Base-by-base conservation (phyloP, 1,284 basidiomycete species). In the Boletellus dicymbophilus region DNA sequence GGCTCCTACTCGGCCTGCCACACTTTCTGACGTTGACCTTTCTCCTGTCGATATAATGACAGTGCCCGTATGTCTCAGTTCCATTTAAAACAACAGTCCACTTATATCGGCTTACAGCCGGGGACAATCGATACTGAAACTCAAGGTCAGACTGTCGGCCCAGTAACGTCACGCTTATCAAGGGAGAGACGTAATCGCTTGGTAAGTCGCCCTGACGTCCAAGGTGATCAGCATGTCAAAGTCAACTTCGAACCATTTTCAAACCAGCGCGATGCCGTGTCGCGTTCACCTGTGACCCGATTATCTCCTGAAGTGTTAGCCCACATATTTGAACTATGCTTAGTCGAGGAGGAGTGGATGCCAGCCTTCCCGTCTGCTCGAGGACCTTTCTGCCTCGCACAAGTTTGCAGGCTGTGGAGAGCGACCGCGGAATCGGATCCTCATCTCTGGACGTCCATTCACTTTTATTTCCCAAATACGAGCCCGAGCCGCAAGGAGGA, bases 371-470 rank as follows among this genome's bases (percentile, higher is more conserved):
- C 22, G 1, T 11, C 23, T 12, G 16, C 21, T 0, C 46, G 34
- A 2, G 48, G 49, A 9, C 49, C 51, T 2, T 36, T 41, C 22
- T 38, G 3, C 48, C 55, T 65, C 23, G 11, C 42, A 3, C 58
- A 39, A 23, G 58, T 60, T 20, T 62, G 60, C 42, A 48, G 15
- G 15, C 39, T 28, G 16, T 62, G 62, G 62, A 54, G 23, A 22
- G 37, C 47, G 4, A 4, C 53, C 4, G 50, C 22, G 1, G 50
- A 58, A 33, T 58, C 53, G 15, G 37, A 61, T 6, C 49, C 55
- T 7, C 28, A 22, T 6, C 56, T 65, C n/a, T 65, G 60, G 62
- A 51, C 49, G 3, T 47, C 44, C 37, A 47, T 65, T 28, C 30
- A 43, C 5, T 16, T 62, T 13, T 26, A 48, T 37, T 54, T 65